Evolutionary conservation across 2,329 filamentous ascomycete species (phyloP), one percentile per base, ranked within the genome.

Genomic region (Trichocomaceae sp.): DNA sequence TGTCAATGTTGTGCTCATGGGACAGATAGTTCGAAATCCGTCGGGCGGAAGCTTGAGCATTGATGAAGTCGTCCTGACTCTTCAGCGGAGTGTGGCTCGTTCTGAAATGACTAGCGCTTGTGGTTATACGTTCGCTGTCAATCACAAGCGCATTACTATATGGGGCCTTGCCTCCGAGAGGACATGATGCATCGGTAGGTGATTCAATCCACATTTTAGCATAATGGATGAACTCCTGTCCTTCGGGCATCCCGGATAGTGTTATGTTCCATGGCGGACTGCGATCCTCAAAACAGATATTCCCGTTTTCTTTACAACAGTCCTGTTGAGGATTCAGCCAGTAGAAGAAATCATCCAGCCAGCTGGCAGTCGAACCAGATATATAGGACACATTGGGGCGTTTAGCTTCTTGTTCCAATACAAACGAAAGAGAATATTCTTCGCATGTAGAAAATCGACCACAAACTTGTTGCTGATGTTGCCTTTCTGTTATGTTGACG

Each of bases 311-410:
- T 37, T 87, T 79, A 63, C 88, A 96, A 74, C 83, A 84, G 45
- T 90, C 87, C 44, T 89, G 81, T 50, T 84, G 81, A 0, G 93
- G 93, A 62, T 97, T 95, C n/a, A 97, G 77, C 92, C 93, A 99
- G 57, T 89, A 81, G 73, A 97, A 90, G 73, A 90, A 97, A 67
- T 99, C 93, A 61, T 99, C 93, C 17, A 99, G 82, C 93, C 93
- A 99, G 69, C 88, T 96, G 2, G 95, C 93, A 0, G 92, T 85
- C 0, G 90, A 87, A 9, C 91, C 85, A 6, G 90, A 82, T 61
- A 99, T 89, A 69, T 90, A 97, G 1, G 90, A 96, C 1, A 92
- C 78, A 6, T 95, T 83, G 0, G 90, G 81, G 37, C 93, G 83
- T 74, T 96, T 97, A 10, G 93, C 84, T 73, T 99, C 95, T 62